phyloP scores from a whole-genome alignment of 345 rosid species.

The Salix udensis region DNA sequence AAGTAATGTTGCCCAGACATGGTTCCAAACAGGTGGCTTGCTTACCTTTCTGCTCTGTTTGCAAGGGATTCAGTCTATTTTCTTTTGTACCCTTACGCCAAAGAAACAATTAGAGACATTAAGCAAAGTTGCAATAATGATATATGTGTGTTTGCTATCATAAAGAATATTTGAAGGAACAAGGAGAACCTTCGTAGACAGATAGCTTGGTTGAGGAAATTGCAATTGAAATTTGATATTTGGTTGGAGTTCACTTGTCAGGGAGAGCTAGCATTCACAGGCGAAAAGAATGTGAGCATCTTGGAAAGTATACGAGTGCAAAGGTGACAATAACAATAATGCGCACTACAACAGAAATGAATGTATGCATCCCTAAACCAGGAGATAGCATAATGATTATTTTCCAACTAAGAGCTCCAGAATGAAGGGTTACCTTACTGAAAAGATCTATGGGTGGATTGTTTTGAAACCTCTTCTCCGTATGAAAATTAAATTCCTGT shows the following conservation, averaged over 20 bases:
- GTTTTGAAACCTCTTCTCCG: constrained; percentile 52
- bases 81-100: constrained; percentile 83
- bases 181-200: constrained; percentile 49
- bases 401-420: neutral
- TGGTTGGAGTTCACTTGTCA: constrained; percentile 53
- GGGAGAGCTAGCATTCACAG: constrained; percentile 51
- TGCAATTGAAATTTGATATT: constrained; percentile 40
- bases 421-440: constrained; percentile 56
- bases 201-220: constrained; percentile 32
- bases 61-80: constrained; percentile 59
- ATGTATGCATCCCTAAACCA: neutral
- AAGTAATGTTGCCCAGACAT: neutral
- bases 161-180: neutral
- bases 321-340: neutral
- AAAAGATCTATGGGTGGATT: constrained; percentile 76
- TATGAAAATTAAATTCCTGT: constrained; percentile 74
- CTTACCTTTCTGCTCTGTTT: constrained; percentile 63
- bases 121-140: constrained; percentile 1
- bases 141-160: neutral
- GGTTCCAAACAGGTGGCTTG: neutral
- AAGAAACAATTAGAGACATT: constrained; percentile 25
- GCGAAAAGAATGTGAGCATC: constrained; percentile 1
- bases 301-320: neutral
- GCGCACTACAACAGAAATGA: neutral
- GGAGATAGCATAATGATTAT: neutral